phyloP scores from a whole-genome alignment of 1,139 yeast species.

The Debaryomyces fabryi region DNA sequence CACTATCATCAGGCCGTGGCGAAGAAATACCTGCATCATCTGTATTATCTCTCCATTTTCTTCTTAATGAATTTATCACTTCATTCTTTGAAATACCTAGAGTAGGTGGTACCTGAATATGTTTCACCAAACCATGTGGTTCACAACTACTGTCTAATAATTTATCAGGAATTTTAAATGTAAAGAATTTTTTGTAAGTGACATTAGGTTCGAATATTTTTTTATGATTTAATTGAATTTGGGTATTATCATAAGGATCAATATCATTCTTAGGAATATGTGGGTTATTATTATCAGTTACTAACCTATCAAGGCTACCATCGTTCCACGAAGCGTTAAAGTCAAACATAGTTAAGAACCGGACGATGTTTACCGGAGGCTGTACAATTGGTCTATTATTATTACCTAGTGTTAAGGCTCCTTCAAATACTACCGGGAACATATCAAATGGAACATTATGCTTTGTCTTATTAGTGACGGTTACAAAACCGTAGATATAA shows the following conservation, averaged over 20 bases:
- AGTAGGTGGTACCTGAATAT: conserved; percentile 41
- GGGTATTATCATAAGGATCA: conserved; percentile 39
- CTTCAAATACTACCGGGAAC: conserved; percentile 44
- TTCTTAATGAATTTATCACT: conserved; percentile 28
- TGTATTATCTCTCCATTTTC: conserved; percentile 28
- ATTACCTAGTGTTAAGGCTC: conserved; percentile 30
- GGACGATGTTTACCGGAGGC: conserved; percentile 19
- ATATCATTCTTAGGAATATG: conserved; percentile 20
- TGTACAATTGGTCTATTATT: conserved; percentile 20
- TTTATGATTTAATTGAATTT: conserved; percentile 28
- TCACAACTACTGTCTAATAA: conserved; percentile 41
- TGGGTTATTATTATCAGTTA: conserved; percentile 33
- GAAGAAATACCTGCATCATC: conserved; percentile 10
- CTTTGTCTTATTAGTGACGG: conserved; percentile 35
- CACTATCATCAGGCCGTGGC: background rate
- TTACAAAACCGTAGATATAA: conserved; percentile 40
- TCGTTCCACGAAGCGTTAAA: conserved; percentile 48
- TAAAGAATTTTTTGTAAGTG: conserved; percentile 44
- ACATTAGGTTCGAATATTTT: conserved; percentile 35
- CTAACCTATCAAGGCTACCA: conserved; percentile 33
- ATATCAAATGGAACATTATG: conserved; percentile 40
- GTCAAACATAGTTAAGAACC: conserved; percentile 44
- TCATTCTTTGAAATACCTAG: conserved; percentile 36
- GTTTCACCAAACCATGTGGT: conserved; percentile 35
- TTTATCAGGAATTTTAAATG: conserved; percentile 41